phyloP scores from a whole-genome alignment of 2,329 filamentous ascomycete genomes.

The Xylaria multiplex region DNA sequence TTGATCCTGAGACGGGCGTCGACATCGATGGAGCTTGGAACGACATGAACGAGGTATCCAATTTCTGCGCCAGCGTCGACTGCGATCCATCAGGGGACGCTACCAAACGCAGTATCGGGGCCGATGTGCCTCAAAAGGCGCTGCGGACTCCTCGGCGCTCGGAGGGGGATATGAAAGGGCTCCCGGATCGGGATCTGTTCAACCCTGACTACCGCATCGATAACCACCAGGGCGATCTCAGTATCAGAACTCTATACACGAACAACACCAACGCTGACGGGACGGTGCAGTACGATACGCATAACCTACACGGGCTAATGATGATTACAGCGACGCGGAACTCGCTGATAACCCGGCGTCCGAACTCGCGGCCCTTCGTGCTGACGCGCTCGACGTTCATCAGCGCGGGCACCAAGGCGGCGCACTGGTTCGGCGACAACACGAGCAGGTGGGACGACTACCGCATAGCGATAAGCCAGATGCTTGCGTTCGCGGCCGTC shows the following conservation, averaged over 20 bases:
- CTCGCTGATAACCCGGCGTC: constrained; percentile 67
- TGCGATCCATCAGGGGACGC: constrained; percentile 38
- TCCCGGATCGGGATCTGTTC: constrained; percentile 67
- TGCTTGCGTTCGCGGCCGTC: constrained; percentile 60
- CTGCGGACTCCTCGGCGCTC: constrained; percentile 12
- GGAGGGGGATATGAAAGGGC: constrained; percentile 57
- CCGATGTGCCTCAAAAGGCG: constrained; percentile 45
- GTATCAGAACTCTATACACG: constrained; percentile 63
- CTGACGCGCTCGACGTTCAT: constrained; percentile 74
- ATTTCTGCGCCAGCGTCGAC: constrained; percentile 39
- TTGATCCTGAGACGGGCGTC: constrained; percentile 65
- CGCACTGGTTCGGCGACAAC: constrained; percentile 59
- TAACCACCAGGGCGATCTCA: constrained; percentile 57
- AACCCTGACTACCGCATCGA: constrained; percentile 67
- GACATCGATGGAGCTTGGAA: constrained; percentile 75
- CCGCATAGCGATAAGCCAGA: constrained; percentile 58
- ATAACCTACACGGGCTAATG: constrained; percentile 73
- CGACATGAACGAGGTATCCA: constrained; percentile 68
- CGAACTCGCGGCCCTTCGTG: constrained; percentile 66
- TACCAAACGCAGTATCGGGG: constrained; percentile 48
- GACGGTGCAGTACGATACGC: constrained; percentile 70
- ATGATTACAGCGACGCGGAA: constrained; percentile 67
- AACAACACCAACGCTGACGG: constrained; percentile 70
- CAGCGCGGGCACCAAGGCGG: constrained; percentile 66
- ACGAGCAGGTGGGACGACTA: constrained; percentile 60